phyloP scores from a whole-genome alignment of 2,329 filamentous ascomycete species.

The Nigrospora sphaerica region DNA sequence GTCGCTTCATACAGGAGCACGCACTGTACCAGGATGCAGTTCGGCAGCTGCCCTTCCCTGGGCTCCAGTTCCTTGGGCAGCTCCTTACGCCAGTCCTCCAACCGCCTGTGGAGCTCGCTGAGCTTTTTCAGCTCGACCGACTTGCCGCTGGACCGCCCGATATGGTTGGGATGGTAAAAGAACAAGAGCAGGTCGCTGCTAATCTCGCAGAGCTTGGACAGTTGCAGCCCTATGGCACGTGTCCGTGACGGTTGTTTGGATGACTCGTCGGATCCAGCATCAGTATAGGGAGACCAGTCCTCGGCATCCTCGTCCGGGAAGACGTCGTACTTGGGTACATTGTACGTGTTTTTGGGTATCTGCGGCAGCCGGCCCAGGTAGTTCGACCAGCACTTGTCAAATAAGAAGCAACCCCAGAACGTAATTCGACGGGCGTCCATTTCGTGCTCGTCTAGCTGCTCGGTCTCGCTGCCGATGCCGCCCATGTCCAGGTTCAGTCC shows the following conservation, averaged over 20 bases:
- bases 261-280: constrained; percentile 67
- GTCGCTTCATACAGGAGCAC: constrained; percentile 21
- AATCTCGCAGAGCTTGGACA: constrained; percentile 82
- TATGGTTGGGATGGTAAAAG: constrained; percentile 79
- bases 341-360: constrained; percentile 70
- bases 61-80: constrained; percentile 83
- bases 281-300: constrained; percentile 82
- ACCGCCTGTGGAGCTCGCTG: constrained; percentile 79
- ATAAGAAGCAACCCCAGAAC: constrained; percentile 97
- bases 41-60: constrained; percentile 81
- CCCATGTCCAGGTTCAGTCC: constrained; percentile 81
- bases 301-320: constrained; percentile 84
- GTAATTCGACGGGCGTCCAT: constrained; percentile 85
- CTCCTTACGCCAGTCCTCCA: constrained; percentile 83
- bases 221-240: constrained; percentile 72
- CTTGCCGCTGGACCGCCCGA: constrained; percentile 61
- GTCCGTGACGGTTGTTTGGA: constrained; percentile 76
- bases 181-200: constrained; percentile 82
- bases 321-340: constrained; percentile 82
- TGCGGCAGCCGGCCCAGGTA: constrained; percentile 90
- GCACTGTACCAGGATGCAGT: constrained; percentile 77
- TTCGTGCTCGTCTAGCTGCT: constrained; percentile 67
- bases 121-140: constrained; percentile 84
- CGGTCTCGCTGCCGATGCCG: constrained; percentile 50
- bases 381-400: constrained; percentile 98